Evolutionary conservation across 192 early-diverging fungal genomes (phyloP).

Genomic region (Obelidium mucronatum): DNA sequence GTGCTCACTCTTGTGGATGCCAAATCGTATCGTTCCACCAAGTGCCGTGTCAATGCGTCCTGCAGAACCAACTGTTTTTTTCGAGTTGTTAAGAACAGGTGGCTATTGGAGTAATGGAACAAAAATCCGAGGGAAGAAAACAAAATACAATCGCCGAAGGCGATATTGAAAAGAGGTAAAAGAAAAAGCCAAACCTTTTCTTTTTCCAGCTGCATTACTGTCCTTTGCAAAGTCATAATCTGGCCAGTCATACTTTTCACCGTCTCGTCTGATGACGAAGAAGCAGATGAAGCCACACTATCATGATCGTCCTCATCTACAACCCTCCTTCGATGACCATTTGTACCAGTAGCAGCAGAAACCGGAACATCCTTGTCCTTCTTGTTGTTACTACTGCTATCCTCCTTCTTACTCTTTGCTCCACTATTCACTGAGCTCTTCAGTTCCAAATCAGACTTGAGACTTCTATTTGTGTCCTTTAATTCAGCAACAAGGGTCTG

Average conservation of each 20-base stretch:
- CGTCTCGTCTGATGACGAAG: background rate
- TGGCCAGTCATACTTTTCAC: slow-evolving; percentile 13
- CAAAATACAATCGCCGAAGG: too few relatives aligned
- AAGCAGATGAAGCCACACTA: background rate
- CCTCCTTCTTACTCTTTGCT: background rate
- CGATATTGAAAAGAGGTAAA: background rate
- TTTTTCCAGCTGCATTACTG: slow-evolving; percentile 26
- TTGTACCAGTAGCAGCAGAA: background rate
- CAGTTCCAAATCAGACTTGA: background rate
- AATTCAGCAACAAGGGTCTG: background rate
- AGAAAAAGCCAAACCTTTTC: slow-evolving; percentile 13
- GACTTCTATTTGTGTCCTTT: background rate
- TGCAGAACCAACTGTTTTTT: slow-evolving; percentile 18
- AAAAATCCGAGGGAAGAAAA: too few relatives aligned
- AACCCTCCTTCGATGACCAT: background rate
- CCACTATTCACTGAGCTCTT: background rate
- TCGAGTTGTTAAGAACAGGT: background rate
- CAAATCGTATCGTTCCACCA: slow-evolving; percentile 20
- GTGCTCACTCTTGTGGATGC: background rate
- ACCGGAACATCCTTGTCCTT: background rate
- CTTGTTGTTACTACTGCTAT: background rate
- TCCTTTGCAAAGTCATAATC: slow-evolving; percentile 14
- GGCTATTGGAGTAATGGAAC: too few relatives aligned
- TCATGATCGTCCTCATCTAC: background rate
- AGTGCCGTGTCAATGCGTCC: slow-evolving; percentile 21